These are phyloP conservation scores for Anthostomella pinea DNA, from an alignment of 2,329 filamentous ascomycete genomes.

Conservation along the genomic window DNA sequence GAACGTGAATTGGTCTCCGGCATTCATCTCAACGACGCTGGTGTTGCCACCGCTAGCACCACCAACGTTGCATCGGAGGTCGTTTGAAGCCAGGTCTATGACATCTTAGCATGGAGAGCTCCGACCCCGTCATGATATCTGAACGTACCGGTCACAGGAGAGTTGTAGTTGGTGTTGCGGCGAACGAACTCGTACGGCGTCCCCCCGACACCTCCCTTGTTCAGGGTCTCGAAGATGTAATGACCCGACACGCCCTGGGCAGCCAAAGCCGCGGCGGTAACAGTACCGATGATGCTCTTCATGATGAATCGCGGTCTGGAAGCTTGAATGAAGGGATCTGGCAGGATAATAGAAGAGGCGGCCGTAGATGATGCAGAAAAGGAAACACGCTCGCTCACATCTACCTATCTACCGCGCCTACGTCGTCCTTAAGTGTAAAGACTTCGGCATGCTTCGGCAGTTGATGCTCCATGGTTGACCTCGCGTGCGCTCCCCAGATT, in stretches of 20 bases:
- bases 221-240: slow-evolving; percentile 41
- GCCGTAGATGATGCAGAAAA: too few relatives aligned
- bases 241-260: slow-evolving; percentile 35
- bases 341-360: too few relatives aligned
- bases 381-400: too few relatives aligned
- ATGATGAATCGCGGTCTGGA: slow-evolving; percentile 20
- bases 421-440: too few relatives aligned
- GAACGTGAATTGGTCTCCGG: slow-evolving; percentile 40
- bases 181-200: slow-evolving; percentile 38
- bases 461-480: slow-evolving; percentile 6
- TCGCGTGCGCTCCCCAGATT: background rate
- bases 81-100: slow-evolving; percentile 36
- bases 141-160: slow-evolving; percentile 37
- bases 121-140: background rate
- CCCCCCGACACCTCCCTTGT: slow-evolving; percentile 32
- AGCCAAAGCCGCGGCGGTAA: slow-evolving; percentile 30
- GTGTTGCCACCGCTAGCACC: slow-evolving; percentile 33
- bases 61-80: slow-evolving; percentile 42
- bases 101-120: too few relatives aligned
- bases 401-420: too few relatives aligned
- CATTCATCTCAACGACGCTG: slow-evolving; percentile 33
- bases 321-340: background rate
- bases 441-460: slow-evolving; percentile 9
- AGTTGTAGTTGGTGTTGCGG: slow-evolving; percentile 47
- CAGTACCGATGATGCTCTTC: slow-evolving; percentile 29